Conservation (phyloP, 768 basidiomycete genomes). For the Trametes cubensis region DNA sequence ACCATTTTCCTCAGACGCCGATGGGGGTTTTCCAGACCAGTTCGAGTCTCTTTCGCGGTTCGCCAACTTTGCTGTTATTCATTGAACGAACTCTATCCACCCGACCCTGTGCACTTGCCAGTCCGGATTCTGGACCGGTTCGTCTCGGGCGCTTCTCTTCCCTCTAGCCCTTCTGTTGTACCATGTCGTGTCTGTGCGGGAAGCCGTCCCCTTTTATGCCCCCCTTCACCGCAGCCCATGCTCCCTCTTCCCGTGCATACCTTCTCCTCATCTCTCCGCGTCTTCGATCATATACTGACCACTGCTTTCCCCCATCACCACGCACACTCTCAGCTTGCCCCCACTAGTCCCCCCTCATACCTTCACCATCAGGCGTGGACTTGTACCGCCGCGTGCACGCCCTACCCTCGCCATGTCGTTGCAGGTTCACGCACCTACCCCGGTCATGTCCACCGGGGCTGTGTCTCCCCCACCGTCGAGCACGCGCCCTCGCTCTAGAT, state of each 20-base stretch:
- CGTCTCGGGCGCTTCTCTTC: conserved; percentile 9
- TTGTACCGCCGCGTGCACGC: conserved; percentile 31
- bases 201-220: conserved; percentile 19
- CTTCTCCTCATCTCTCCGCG: conserved; percentile 14
- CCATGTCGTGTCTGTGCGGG: conserved; percentile 18
- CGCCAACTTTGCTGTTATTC: conserved; percentile 17
- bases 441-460: conserved; percentile 29
- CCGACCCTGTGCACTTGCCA: conserved; percentile 8
- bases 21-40: conserved; percentile 17
- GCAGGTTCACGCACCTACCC: conserved; percentile 37
- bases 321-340: conserved; percentile 24
- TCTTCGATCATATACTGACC: conserved; percentile 22
- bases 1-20: conserved; percentile 5
- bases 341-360: conserved; percentile 22
- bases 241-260: conserved; percentile 23
- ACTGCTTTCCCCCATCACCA: conserved; percentile 10
- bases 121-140: conserved; percentile 25
- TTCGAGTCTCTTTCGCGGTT: conserved; percentile 25
- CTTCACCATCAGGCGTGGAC: conserved; percentile 27
- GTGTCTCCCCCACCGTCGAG: conserved; percentile 23
- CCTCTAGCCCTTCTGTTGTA: conserved; percentile 16
- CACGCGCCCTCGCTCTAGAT: conserved; percentile 28
- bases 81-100: conserved; percentile 22
- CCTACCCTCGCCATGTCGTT: conserved; percentile 44
- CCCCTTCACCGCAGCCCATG: conserved; percentile 21